A percentile compares a stretch with the other conserved stretches of the same genome.
phyloP scores from a whole-genome alignment of 1,139 yeast species.

The Meyerozyma elateridarum region DNA sequence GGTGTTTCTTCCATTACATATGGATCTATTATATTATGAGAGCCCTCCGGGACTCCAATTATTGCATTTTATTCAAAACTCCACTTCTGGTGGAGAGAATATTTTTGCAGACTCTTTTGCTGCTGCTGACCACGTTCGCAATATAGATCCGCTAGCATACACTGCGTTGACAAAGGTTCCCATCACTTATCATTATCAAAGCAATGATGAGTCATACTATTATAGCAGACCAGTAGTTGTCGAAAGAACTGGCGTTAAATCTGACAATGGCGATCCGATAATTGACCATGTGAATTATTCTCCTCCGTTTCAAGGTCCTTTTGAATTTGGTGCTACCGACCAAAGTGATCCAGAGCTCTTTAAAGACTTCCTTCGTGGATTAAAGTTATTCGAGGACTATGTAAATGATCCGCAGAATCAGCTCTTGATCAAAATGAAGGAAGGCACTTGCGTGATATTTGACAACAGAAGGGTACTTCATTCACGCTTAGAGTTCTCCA shows the following conservation, averaged over 20 bases:
- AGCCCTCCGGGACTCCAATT: constrained; percentile 82
- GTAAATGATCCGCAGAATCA: constrained; percentile 55
- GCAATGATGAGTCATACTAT: constrained; percentile 60
- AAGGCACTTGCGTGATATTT: constrained; percentile 64
- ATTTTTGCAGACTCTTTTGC: constrained; percentile 71
- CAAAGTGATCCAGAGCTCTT: constrained; percentile 25
- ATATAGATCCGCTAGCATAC: constrained; percentile 59
- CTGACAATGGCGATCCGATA: constrained; percentile 22
- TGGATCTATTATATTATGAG: constrained; percentile 76
- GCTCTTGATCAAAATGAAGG: constrained; percentile 51
- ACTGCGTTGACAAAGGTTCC: constrained; percentile 61
- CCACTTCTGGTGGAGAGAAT: constrained; percentile 66
- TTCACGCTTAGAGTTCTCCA: constrained; percentile 58
- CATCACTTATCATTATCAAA: constrained; percentile 65
- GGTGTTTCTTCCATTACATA: constrained; percentile 67
- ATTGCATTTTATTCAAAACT: constrained; percentile 61
- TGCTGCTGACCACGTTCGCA: constrained; percentile 55
- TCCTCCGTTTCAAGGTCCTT: constrained; percentile 85
- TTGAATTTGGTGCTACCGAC: constrained; percentile 48
- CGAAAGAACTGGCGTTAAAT: constrained; percentile 37
- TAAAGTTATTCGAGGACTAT: constrained; percentile 53
- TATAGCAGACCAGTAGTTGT: constrained; percentile 64
- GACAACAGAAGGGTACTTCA: constrained; percentile 73
- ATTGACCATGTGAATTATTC: constrained; percentile 58
- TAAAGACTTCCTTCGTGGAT: constrained; percentile 56